Evolutionary conservation across 2,329 filamentous ascomycete species (phyloP).

Genomic region (Colletotrichum ledebouriae): DNA sequence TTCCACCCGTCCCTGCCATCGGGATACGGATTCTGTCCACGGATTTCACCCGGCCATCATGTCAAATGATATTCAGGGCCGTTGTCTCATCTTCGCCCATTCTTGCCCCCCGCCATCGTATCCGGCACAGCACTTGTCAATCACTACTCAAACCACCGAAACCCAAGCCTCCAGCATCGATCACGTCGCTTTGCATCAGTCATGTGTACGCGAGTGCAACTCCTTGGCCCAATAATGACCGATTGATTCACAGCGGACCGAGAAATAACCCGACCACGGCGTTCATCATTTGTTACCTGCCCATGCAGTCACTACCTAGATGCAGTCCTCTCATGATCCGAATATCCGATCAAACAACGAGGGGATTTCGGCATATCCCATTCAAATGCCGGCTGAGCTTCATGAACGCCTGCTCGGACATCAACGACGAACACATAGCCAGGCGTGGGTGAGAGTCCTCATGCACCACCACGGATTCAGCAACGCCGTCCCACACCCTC

Average conservation of each 20-base stretch:
- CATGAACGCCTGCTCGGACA: not conserved
- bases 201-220: constrained; percentile 20
- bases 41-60: constrained; percentile 18
- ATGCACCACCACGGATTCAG: constrained; percentile 36
- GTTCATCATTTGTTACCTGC: constrained; percentile 10
- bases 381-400: constrained; percentile 14
- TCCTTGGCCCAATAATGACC: not conserved
- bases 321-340: constrained; percentile 1
- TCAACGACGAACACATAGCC: constrained; percentile 11
- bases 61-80: constrained; percentile 34
- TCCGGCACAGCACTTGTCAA: constrained; percentile 22
- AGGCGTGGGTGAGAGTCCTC: constrained; percentile 27
- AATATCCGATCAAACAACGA: constrained; percentile 1
- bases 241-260: not conserved
- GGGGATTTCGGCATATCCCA: constrained; percentile 1
- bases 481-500: constrained; percentile 32
- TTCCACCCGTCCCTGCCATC: not conserved
- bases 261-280: constrained; percentile 7
- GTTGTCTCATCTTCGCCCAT: constrained; percentile 13
- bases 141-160: constrained; percentile 9
- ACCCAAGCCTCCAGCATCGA: constrained; percentile 27
- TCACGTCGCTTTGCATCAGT: constrained; percentile 18
- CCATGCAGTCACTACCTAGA: not conserved
- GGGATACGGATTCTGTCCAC: constrained; percentile 2
- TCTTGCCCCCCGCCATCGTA: constrained; percentile 35